Base-by-base conservation (phyloP, 2,329 filamentous ascomycete species). In the Whalleya microplaca region DNA sequence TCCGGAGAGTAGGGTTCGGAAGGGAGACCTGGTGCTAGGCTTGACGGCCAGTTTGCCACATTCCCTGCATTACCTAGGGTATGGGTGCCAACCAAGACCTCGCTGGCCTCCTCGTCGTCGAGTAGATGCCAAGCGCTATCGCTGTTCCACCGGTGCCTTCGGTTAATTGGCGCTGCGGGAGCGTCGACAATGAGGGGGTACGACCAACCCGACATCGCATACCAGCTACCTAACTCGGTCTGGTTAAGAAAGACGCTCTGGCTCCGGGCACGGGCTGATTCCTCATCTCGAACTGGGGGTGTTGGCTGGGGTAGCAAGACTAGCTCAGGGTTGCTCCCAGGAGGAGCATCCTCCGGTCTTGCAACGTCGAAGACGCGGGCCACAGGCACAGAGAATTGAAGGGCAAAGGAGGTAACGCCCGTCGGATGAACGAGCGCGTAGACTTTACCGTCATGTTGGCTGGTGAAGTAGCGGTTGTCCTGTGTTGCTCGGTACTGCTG, bases 301-400 rank as follows among this genome's bases (percentile, higher is more conserved):
- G 86, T 78, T 0, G 95, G 95, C 69, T 98, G 95, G 1, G 94
- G 91, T 3, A 99, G 84, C 10, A 96, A 81, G 16, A 96, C 86
- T 2, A 98, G 83, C 20, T 94, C 87, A 0, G 89, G 85, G 56
- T 93, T 88, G 42, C 81, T 84, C 45, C 89, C 84, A 10, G 69
- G 64, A 0, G 77, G 73, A n/a, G 85, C 82, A 58, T 87, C 85
- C 64, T 85, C 81, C 1, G 91, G 91, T 23, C 90, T 86, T 42
- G 90, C 90, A 19, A 97, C 85, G 69, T 97, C 93, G 64, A 96
- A 97, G 0, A 96, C 92, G 32, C 91, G 87, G 29, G 89, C 92
- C 2, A 96, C 92, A 0, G 93, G 92, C 1, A 88, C 87, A 0
- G 86, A 77, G 53, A 96, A 86, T 45, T 87, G 86, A 63, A 89